Conservation (phyloP, 495 filamentous ascomycete species). For the Evansstolkia leycettana region DNA sequence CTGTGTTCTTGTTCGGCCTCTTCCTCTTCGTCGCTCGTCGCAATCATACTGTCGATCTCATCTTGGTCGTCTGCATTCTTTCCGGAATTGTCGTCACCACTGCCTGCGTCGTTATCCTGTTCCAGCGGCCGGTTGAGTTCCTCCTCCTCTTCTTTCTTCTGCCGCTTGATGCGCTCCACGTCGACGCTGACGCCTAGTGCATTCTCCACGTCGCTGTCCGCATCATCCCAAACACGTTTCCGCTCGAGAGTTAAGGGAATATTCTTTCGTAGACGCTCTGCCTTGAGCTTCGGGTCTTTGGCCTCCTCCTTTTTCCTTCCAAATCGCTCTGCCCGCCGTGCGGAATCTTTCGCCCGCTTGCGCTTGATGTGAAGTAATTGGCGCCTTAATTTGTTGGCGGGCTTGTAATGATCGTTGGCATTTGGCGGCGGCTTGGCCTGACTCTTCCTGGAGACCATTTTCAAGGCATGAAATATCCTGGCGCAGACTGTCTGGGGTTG, state of each 20-base stretch:
- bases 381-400: conserved; percentile 61
- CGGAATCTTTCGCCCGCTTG: conserved; percentile 59
- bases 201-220: conserved; percentile 56
- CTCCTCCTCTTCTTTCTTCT: conserved; percentile 54
- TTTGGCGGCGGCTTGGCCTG: conserved; percentile 18
- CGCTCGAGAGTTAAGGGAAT: conserved; percentile 74
- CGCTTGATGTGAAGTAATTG: conserved; percentile 62
- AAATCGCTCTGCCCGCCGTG: conserved; percentile 66
- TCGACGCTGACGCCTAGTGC: conserved; percentile 64
- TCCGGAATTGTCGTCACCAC: conserved; percentile 14
- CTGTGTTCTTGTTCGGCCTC: conserved; percentile 32
- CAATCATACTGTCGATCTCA: conserved; percentile 64
- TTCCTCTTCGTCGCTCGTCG: conserved; percentile 33
- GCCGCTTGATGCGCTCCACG: conserved; percentile 61
- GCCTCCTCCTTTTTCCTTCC: conserved; percentile 71
- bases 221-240: conserved; percentile 74
- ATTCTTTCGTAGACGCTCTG: conserved; percentile 61
- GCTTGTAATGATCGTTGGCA: conserved; percentile 14
- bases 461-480: too few species aligned
- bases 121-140: conserved; percentile 27
- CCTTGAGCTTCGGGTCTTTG: conserved; percentile 64
- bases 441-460: conserved; percentile 16
- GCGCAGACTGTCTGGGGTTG: too few species aligned
- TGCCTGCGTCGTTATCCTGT: too few species aligned
- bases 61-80: conserved; percentile 39